These are phyloP conservation scores for Russula sp. DNA, from an alignment of 768 basidiomycete genomes.

Conservation along the genomic window DNA sequence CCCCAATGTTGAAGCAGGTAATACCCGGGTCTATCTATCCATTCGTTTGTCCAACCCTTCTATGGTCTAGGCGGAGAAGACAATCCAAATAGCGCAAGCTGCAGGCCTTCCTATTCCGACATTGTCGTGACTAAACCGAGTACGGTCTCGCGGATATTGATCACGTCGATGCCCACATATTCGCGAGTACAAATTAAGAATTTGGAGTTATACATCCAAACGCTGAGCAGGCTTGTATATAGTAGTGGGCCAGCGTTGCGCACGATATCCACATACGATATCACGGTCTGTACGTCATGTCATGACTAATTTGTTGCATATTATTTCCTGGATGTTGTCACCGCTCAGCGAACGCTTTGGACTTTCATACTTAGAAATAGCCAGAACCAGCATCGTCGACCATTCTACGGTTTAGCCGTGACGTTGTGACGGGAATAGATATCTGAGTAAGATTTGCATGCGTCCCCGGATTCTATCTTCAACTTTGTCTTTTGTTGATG, in stretches of 20 bases:
- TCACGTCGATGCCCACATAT: not conserved
- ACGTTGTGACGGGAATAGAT: not conserved
- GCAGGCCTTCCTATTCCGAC: slow-evolving; percentile 19
- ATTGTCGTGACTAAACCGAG: not conserved
- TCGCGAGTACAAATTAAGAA: not conserved
- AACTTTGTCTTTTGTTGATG: slow-evolving; percentile 3
- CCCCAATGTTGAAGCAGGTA: slow-evolving; percentile 84
- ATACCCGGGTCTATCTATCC: slow-evolving; percentile 8
- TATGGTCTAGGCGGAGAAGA: slow-evolving; percentile 17
- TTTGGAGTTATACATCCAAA: not conserved
- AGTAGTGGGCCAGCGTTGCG: not conserved
- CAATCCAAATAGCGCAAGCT: slow-evolving; percentile 14
- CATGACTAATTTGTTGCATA: not conserved
- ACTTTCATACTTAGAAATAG: not conserved
- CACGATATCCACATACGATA: not conserved
- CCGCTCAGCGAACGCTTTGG: not conserved
- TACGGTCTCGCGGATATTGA: not conserved
- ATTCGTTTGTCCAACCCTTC: not conserved
- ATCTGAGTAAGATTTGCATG: not conserved
- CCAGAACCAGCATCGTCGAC: not conserved
- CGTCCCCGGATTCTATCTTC: not conserved
- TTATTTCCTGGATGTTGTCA: not conserved
- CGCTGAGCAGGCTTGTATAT: not conserved
- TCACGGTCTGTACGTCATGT: not conserved
- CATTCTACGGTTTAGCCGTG: not conserved